Base-by-base conservation (phyloP, 2,329 filamentous ascomycete species). In the Venturia aucupariae region DNA sequence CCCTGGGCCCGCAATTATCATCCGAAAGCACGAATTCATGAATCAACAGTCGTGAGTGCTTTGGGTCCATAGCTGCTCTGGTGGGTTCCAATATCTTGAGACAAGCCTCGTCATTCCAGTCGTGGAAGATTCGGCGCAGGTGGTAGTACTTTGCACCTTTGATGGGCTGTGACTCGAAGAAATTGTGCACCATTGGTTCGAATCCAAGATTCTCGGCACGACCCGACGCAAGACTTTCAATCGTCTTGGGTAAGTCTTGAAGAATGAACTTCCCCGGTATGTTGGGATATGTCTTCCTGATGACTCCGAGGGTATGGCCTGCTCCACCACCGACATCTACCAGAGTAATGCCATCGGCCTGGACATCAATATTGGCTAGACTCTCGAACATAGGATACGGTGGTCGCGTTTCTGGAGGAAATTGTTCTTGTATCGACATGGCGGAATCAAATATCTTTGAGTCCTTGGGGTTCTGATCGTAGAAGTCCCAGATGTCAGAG, bases 1-100 rank as follows among this genome's bases (percentile, higher is more conserved):
- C 69, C 67, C 78, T 71, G 72, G 74, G 78, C 32, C 72, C 66
- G 0, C 76, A 75, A 3, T 67, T 67, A 38, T 59, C 65, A 10
- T 68, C 67, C 0, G 75, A 75, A 15, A 72, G 66, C 4, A 74
- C 67, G 46, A 69, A 68, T 27, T 74, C 71, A 42, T 73, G 69
- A 60, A 75, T 71, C 11, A 75, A 67, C 3, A 75, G 60, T 44
- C 68, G 71, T 59, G 69, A 70, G 59, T 75, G 74, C 8, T 72
- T 73, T 7, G 70, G 68, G 48, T 66, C 67, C 69, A 71, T 69
- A 3, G 69, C 69, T 15, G 66, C 61, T 35, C 67, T 66, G 22
- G 72, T 66, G n/a, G 68, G 65, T 0, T 13, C 38, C 1, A 74
- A 65, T n/a, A 75, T 75, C 32, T 66, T 60, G 22, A 65, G 42